Conservation (phyloP, 2,329 filamentous ascomycete species). For the Diaporthe caulivora region DNA sequence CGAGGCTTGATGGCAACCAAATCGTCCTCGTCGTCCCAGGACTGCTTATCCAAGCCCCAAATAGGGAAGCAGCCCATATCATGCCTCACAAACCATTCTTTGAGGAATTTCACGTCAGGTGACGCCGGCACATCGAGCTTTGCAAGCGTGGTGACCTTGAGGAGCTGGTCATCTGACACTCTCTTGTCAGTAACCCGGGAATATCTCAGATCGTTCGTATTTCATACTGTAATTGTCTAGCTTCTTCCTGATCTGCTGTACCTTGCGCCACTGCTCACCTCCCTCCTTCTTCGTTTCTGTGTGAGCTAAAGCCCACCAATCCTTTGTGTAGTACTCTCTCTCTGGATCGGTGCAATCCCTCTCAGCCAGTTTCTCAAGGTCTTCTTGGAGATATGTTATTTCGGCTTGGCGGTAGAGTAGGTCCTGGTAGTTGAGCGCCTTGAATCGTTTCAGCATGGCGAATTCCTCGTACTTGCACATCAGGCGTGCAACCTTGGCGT, state of each 20-base stretch:
- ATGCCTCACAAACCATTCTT: constrained; percentile 42
- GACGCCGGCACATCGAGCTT: constrained; percentile 30
- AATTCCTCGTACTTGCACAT: constrained; percentile 45
- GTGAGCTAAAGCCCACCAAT: constrained; percentile 43
- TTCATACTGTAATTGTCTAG: constrained; percentile 43
- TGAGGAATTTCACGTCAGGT: constrained; percentile 35
- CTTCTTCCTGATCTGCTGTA: constrained; percentile 40
- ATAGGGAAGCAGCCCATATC: constrained; percentile 43
- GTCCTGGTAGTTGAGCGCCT: constrained; percentile 44
- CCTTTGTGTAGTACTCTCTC: constrained; percentile 30
- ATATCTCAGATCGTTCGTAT: neutral
- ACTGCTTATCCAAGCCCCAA: constrained; percentile 38
- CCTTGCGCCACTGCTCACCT: constrained; percentile 43
- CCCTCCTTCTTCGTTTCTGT: neutral
- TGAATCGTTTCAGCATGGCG: constrained; percentile 47
- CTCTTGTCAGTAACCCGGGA: neutral
- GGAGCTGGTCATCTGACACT: constrained; percentile 32
- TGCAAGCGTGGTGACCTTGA: constrained; percentile 26
- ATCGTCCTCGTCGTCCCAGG: constrained; percentile 42
- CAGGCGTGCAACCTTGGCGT: constrained; percentile 43
- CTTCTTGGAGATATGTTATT: constrained; percentile 43
- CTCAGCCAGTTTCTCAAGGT: constrained; percentile 38
- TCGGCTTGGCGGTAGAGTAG: constrained; percentile 49
- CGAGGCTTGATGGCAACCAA: constrained; percentile 42
- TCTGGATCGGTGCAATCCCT: constrained; percentile 29